phyloP scores from a whole-genome alignment of 2,329 filamentous ascomycete species.

The Cladosporium oxysporum region DNA sequence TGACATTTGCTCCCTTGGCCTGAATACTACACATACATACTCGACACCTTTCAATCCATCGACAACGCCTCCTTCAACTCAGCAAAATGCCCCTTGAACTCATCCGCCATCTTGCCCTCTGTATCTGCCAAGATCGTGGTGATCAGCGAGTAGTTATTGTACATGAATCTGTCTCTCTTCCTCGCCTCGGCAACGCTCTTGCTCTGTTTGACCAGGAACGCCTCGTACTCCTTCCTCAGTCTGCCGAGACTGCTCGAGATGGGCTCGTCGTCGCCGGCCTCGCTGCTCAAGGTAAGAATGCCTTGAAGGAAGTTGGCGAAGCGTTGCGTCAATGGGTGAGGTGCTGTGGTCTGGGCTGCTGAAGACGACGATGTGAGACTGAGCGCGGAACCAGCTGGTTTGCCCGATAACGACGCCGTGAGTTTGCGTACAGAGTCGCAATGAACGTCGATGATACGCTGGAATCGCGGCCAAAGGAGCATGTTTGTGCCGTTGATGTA shows the following conservation, averaged over 20 bases:
- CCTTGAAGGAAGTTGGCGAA: slow-evolving; percentile 91
- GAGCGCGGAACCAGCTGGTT: slow-evolving; percentile 55
- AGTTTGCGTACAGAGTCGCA: slow-evolving; percentile 77
- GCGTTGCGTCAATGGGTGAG: slow-evolving; percentile 89
- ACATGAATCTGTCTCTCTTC: slow-evolving; percentile 84
- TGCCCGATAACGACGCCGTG: slow-evolving; percentile 50
- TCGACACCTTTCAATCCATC: slow-evolving; percentile 16
- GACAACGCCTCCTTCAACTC: slow-evolving; percentile 48
- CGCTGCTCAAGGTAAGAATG: slow-evolving; percentile 78
- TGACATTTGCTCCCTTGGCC: background rate
- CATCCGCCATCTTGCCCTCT: slow-evolving; percentile 69
- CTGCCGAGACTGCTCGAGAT: slow-evolving; percentile 78
- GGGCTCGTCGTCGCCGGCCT: slow-evolving; percentile 92
- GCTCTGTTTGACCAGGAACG: slow-evolving; percentile 75
- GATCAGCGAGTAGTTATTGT: slow-evolving; percentile 95
- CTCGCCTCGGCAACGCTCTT: slow-evolving; percentile 74
- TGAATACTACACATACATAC: background rate
- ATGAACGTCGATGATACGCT: slow-evolving; percentile 90
- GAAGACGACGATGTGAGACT: slow-evolving; percentile 56
- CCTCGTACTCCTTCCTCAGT: slow-evolving; percentile 78
- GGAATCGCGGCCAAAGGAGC: slow-evolving; percentile 94
- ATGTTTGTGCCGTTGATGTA: slow-evolving; percentile 96
- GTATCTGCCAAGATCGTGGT: slow-evolving; percentile 79
- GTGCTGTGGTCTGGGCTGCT: slow-evolving; percentile 71
- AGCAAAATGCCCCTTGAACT: slow-evolving; percentile 76